phyloP scores from a whole-genome alignment of 805 yeast genomes.

The Starmerella lactis-condensi region DNA sequence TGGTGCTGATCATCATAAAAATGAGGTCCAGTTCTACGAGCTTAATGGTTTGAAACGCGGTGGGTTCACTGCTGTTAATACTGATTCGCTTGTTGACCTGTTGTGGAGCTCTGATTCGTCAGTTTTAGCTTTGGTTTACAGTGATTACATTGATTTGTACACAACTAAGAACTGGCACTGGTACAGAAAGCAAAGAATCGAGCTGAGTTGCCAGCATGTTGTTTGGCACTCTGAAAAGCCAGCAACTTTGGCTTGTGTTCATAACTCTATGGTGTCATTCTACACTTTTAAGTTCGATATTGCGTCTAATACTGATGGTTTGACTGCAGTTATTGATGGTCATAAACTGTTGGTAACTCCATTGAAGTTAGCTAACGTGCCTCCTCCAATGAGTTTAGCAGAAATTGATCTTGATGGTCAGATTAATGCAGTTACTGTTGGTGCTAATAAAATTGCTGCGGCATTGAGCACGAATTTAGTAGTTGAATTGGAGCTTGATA shows the following conservation, averaged over 20 bases:
- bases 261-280: slow-evolving; percentile 7
- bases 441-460: slow-evolving; percentile 39
- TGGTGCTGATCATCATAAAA: slow-evolving; percentile 2
- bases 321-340: slow-evolving; percentile 70
- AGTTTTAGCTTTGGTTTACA: slow-evolving; percentile 36
- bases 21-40: slow-evolving; percentile 57
- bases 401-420: slow-evolving; percentile 43
- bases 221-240: slow-evolving; percentile 88
- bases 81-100: slow-evolving; percentile 28
- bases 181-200: slow-evolving; percentile 73
- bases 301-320: slow-evolving; percentile 46
- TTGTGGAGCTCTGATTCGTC: slow-evolving; percentile 75
- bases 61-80: slow-evolving; percentile 49
- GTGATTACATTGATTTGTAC: slow-evolving; percentile 65
- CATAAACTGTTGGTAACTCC: slow-evolving; percentile 56
- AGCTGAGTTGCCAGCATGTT: slow-evolving; percentile 10
- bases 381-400: slow-evolving; percentile 79
- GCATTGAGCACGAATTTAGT: slow-evolving; percentile 20
- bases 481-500: slow-evolving; percentile 1
- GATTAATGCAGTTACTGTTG: slow-evolving; percentile 48
- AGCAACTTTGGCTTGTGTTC: slow-evolving; percentile 39
- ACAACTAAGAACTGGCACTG: slow-evolving; percentile 84
- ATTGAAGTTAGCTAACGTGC: slow-evolving; percentile 64
- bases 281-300: slow-evolving; percentile 43
- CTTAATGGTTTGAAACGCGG: slow-evolving; percentile 73